Evolutionary conservation across 2,329 filamentous ascomycete species (phyloP).

Genomic region (Ploettnerulaceae sp.): DNA sequence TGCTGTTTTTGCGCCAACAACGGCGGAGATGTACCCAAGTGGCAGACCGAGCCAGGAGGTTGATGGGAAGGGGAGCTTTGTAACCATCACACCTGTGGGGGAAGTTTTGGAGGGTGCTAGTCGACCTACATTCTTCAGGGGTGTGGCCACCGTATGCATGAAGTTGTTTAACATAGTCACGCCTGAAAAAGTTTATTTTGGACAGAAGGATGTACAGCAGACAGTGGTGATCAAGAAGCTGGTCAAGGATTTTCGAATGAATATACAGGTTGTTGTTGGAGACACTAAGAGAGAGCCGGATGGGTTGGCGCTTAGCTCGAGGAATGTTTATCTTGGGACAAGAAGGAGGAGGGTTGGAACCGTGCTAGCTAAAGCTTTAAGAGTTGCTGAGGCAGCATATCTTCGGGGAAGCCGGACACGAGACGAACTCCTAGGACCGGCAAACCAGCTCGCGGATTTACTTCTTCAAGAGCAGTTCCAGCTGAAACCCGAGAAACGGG

Average conservation of each 20-base stretch:
- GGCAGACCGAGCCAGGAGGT: slow-evolving; percentile 65
- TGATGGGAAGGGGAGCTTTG: slow-evolving; percentile 78
- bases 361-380: slow-evolving; percentile 65
- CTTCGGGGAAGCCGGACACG: slow-evolving; percentile 47
- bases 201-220: slow-evolving; percentile 97
- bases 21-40: slow-evolving; percentile 80
- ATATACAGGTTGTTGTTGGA: slow-evolving; percentile 68
- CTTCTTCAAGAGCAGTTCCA: slow-evolving; percentile 57
- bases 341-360: slow-evolving; percentile 67
- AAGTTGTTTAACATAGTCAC: slow-evolving; percentile 83
- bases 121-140: slow-evolving; percentile 90
- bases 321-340: slow-evolving; percentile 86
- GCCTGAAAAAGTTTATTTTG: slow-evolving; percentile 82
- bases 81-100: slow-evolving; percentile 81
- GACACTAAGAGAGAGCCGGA: slow-evolving; percentile 72
- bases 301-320: slow-evolving; percentile 83
- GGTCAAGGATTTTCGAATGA: slow-evolving; percentile 81
- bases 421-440: slow-evolving; percentile 62
- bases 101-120: slow-evolving; percentile 78
- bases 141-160: slow-evolving; percentile 94
- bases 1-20: slow-evolving; percentile 82
- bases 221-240: slow-evolving; percentile 83
- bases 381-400: slow-evolving; percentile 66
- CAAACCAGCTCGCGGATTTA: slow-evolving; percentile 32
- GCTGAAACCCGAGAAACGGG: slow-evolving; percentile 55